Conservation (phyloP, 192 early-diverging fungal genomes). For the Backusella morwellensis region DNA sequence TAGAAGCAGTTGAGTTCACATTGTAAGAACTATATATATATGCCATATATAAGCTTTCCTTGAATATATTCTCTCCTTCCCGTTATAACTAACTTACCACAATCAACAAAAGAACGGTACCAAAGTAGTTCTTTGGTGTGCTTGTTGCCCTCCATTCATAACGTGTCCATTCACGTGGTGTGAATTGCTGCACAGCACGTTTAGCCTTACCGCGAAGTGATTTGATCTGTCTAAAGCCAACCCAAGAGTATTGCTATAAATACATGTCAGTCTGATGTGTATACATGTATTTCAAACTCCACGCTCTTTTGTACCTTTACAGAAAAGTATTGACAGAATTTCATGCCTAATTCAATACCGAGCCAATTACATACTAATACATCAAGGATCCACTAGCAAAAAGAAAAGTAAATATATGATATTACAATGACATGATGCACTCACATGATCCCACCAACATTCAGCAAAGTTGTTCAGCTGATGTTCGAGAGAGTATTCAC, state of each 20-base stretch:
- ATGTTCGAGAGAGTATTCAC: slow-evolving; percentile 94
- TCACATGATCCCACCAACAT: slow-evolving; percentile 98
- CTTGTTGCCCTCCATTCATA: slow-evolving; percentile 91
- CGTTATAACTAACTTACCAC: slow-evolving; percentile 48
- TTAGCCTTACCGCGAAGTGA: slow-evolving; percentile 84
- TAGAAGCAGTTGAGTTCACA: slow-evolving; percentile 95
- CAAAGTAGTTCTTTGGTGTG: slow-evolving; percentile 84
- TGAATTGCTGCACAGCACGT: slow-evolving; percentile 88
- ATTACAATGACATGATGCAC: slow-evolving; percentile 11
- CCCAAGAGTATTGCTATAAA: slow-evolving; percentile 85
- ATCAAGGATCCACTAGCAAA: slow-evolving; percentile 16
- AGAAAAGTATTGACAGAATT: slow-evolving; percentile 95
- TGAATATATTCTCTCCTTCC: neutral
- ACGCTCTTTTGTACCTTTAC: slow-evolving; percentile 55
- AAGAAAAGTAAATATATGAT: neutral
- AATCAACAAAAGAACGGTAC: slow-evolving; percentile 69
- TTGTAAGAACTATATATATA: slow-evolving; percentile 56
- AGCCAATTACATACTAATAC: slow-evolving; percentile 81
- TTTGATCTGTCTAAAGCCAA: slow-evolving; percentile 83
- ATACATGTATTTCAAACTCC: neutral
- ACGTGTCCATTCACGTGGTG: slow-evolving; percentile 91
- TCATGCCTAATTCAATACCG: slow-evolving; percentile 93
- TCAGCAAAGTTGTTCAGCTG: slow-evolving; percentile 97
- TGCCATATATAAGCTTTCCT: neutral
- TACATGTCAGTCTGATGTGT: neutral